Percentiles rank a stretch among this genome's conserved stretches.
Conservation (phyloP, 495 filamentous ascomycete species). For the Daldinia bambusicola region DNA sequence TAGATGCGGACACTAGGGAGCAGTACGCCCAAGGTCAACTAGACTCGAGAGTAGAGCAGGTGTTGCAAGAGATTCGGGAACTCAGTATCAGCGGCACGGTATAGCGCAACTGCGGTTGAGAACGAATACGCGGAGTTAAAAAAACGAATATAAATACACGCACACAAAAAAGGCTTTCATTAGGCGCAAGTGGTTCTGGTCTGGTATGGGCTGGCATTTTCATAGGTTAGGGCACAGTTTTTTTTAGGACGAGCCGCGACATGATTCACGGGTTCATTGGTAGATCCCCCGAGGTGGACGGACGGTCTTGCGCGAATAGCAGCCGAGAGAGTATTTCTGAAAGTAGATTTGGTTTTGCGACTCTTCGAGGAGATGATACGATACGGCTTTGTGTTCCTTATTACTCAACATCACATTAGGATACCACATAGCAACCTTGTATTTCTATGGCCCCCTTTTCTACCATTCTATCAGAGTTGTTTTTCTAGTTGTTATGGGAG, state of each 20-base stretch:
- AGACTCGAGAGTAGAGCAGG: slow-evolving; percentile 92
- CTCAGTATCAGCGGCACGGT: slow-evolving; percentile 83
- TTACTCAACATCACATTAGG: slow-evolving; percentile 5
- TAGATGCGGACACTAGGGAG: slow-evolving; percentile 95
- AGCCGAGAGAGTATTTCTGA: slow-evolving; percentile 18
- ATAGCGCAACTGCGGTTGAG: slow-evolving; percentile 38
- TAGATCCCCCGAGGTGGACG: slow-evolving; percentile 29
- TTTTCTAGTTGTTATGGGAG: neutral
- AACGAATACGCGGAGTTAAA: slow-evolving; percentile 29
- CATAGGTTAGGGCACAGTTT: slow-evolving; percentile 10
- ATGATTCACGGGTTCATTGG: slow-evolving; percentile 29
- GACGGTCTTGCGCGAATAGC: slow-evolving; percentile 28
- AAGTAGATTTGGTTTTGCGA: slow-evolving; percentile 16
- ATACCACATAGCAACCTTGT: slow-evolving; percentile 4
- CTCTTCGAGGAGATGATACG: slow-evolving; percentile 2
- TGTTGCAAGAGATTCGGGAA: slow-evolving; percentile 95
- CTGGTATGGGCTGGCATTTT: slow-evolving; percentile 33
- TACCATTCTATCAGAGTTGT: no score
- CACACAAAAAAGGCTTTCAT: slow-evolving; percentile 13
- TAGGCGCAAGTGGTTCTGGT: slow-evolving; percentile 20
- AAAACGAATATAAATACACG: neutral
- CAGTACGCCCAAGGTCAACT: slow-evolving; percentile 95
- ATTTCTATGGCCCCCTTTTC: neutral
- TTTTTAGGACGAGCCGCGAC: slow-evolving; percentile 7
- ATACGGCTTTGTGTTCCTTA: neutral